Evolutionary conservation across 768 basidiomycete species (phyloP).

Genomic region (Crucibulum laeve): DNA sequence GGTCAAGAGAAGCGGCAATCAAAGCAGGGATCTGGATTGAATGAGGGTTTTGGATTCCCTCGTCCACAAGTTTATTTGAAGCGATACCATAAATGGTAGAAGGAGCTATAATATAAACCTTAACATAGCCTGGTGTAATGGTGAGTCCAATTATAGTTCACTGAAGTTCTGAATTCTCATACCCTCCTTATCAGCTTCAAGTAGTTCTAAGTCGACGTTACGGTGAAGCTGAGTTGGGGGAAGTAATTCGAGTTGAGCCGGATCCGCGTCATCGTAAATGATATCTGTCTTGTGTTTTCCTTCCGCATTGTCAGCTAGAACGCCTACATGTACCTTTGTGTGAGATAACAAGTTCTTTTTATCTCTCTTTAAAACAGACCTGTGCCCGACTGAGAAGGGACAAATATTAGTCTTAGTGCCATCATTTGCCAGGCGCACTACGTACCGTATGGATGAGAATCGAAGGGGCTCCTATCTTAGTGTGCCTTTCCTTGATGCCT

Average conservation of each 20-base stretch:
- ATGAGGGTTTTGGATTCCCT: constrained; percentile 47
- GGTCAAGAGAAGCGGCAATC: constrained; percentile 37
- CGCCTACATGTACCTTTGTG: constrained; percentile 21
- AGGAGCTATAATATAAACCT: constrained; percentile 46
- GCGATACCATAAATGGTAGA: constrained; percentile 60
- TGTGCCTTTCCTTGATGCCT: constrained; percentile 45
- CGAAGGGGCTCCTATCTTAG: constrained; percentile 35
- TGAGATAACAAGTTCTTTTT: neutral
- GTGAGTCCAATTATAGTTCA: neutral
- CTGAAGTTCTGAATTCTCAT: neutral
- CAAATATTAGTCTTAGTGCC: neutral
- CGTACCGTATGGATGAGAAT: constrained; percentile 62
- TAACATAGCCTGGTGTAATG: constrained; percentile 37
- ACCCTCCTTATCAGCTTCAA: constrained; percentile 48
- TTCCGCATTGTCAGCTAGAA: constrained; percentile 39
- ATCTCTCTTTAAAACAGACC: constrained; percentile 21
- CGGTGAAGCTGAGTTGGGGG: constrained; percentile 43
- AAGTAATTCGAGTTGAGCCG: constrained; percentile 41
- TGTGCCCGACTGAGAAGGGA: constrained; percentile 39
- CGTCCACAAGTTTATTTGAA: constrained; percentile 38
- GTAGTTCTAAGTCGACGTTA: constrained; percentile 40
- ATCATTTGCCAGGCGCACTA: constrained; percentile 1
- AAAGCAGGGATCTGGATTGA: constrained; percentile 50
- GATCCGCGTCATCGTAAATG: constrained; percentile 47
- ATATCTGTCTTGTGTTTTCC: constrained; percentile 31